Percentiles rank a stretch among this genome's conserved stretches.
These are phyloP conservation scores for Ceratobasidium sp. DNA, from an alignment of 1,284 basidiomycete species.

Conservation along the genomic window DNA sequence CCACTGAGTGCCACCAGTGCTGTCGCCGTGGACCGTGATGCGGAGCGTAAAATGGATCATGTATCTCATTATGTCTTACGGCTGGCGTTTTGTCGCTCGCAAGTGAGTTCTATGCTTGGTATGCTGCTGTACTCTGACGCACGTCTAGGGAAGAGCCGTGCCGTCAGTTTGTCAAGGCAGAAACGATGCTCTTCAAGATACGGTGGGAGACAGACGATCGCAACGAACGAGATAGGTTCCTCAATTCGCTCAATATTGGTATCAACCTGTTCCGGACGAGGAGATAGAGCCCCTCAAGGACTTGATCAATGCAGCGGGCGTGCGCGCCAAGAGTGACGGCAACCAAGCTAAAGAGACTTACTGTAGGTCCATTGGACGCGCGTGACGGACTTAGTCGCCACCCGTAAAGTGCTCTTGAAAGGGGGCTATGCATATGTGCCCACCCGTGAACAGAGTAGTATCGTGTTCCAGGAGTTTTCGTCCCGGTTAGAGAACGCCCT, in stretches of 20 bases:
- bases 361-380: conserved; percentile 81
- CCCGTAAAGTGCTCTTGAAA: conserved; percentile 83
- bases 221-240: conserved; percentile 76
- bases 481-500: conserved; percentile 80
- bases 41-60: conserved; percentile 86
- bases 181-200: conserved; percentile 85
- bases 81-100: conserved; percentile 97
- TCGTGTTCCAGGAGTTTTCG: conserved; percentile 91
- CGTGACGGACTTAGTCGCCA: conserved; percentile 92
- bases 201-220: conserved; percentile 81
- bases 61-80: conserved; percentile 95
- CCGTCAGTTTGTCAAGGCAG: conserved; percentile 89
- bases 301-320: conserved; percentile 63
- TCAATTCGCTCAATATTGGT: conserved; percentile 81
- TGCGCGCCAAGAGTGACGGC: conserved; percentile 54
- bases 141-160: conserved; percentile 86
- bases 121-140: conserved; percentile 9
- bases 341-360: conserved; percentile 54
- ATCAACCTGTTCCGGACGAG: conserved; percentile 77
- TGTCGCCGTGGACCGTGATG: conserved; percentile 63
- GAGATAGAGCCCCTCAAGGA: conserved; percentile 72
- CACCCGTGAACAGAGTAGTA: conserved; percentile 82
- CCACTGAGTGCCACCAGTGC: conserved; percentile 76
- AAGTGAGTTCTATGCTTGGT: conserved; percentile 58
- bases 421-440: conserved; percentile 94